Evolutionary conservation across 2,329 filamentous ascomycete genomes (phyloP).

Genomic region (Talaromyces sp.): DNA sequence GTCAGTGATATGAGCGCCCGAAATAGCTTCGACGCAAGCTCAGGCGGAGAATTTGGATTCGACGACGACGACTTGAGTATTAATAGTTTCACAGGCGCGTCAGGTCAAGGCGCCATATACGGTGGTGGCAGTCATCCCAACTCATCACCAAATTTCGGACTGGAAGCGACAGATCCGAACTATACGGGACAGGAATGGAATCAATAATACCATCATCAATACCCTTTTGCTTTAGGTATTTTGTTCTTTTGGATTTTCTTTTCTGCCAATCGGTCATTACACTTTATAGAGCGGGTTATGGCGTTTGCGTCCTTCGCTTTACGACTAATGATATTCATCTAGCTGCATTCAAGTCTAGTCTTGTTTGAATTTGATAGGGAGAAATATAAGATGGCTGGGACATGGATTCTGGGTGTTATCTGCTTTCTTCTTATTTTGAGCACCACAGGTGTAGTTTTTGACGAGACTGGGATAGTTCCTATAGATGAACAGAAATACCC

Average conservation of each 20-base stretch:
- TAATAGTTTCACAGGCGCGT: conserved; percentile 23
- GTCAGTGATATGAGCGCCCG: conserved; percentile 62
- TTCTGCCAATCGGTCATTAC: neutral
- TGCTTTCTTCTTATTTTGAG: neutral
- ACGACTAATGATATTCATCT: neutral
- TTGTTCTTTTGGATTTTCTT: neutral
- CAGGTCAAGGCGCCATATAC: conserved; percentile 33
- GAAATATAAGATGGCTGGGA: neutral
- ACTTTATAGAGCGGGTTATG: conserved; percentile 13
- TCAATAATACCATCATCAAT: conserved; percentile 14
- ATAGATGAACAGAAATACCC: neutral
- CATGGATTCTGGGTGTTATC: neutral
- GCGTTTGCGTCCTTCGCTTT: neutral
- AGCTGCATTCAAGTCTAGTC: neutral
- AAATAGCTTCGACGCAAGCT: conserved; percentile 50
- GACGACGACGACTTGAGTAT: conserved; percentile 42
- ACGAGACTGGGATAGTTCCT: neutral
- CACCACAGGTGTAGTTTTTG: neutral
- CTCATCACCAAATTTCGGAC: conserved; percentile 28
- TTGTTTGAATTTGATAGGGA: neutral
- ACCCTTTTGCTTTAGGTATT: conserved; percentile 1
- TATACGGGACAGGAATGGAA: conserved; percentile 32
- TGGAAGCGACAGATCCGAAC: conserved; percentile 28
- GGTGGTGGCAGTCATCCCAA: conserved; percentile 13
- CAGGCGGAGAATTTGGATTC: conserved; percentile 42